Base-by-base conservation (phyloP, 495 filamentous ascomycete genomes). In the Delitschia confertaspora region DNA sequence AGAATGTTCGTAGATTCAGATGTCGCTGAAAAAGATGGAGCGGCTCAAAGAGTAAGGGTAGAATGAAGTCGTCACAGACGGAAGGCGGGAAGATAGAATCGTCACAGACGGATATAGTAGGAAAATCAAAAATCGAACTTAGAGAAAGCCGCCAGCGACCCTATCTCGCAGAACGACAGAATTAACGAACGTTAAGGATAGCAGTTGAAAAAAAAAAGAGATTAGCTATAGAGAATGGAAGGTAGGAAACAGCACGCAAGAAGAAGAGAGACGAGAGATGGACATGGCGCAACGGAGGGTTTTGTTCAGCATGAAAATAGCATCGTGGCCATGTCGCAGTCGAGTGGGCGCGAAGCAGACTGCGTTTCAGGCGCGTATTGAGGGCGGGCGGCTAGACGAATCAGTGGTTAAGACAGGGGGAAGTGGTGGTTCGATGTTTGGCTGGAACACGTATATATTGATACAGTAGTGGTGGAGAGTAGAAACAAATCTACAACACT, bases 261-360 rank as follows among this genome's bases (percentile, higher is more conserved):
- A 53, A 24, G 22, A 35, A 13, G 19, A 30, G 38, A 16, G 33
- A 35, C 31, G 30, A 17, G 9, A 42, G 39, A 49, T 44, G 32
- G 32, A n/a, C 13, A 22, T 8, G 42, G 27, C 24, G 19, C 9
- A 10, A n/a, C 26, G 8, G 53, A 22, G 42, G 17, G 31, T 32
- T 39, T 39, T 39, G 22, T 33, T 29, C n/a, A 56, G 53, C 53
- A 51, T 56, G 46, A 51, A 46, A 44, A 56, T 33, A 33, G 25
- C 26, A 14, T 31, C 26, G 39, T 24, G 40, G 53, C 33, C 42
- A 38, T 38, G 53, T 56, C 38, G 38, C 47, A 56, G 44, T 38
- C 18, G 32, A 25, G 33, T 17, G 25, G 23, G 19, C n/a, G 24
- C 49, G 48, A 53, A 34, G 45, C 53, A 32, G 6, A 16, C 0